Evolutionary conservation across 2,329 filamentous ascomycete species (phyloP), one percentile per base, ranked within the genome.

Genomic region (Cytospora schulzeri): DNA sequence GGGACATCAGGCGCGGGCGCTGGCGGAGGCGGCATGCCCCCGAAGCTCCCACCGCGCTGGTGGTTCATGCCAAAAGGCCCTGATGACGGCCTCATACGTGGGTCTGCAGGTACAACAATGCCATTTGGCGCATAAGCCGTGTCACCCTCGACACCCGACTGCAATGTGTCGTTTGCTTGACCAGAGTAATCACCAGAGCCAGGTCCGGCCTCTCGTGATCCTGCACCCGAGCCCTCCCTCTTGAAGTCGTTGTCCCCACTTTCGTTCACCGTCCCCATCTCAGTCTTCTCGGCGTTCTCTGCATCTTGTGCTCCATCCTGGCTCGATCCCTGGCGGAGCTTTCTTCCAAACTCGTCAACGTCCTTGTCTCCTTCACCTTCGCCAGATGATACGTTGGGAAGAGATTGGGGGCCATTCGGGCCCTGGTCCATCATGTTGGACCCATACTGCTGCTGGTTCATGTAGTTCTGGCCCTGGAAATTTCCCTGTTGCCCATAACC

Each of bases 1-100:
- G 87, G 87, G 59, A 82, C 78, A 68, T 79, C 78, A 26, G 75
- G 75, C 28, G 70, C 68, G 66, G 68, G 64, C 63, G 69, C 68
- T 59, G 66, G 59, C 7, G 66, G 66, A 17, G 66, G 63, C n/a
- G 64, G 64, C 66, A 67, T 67, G 29, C 55, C 66, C 24, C 66
- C 66, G 22, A 66, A 67, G 54, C 58, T 67, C 22, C 60, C 66
- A 24, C 60, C 64, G 24, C 57, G 66, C n/a, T 62, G 53, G 24
- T 67, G 57, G 26, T 63, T 29, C 54, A 33, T 60, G 57, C 54
- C 60, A 35, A 58, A 56, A 19, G 57, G 33, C n/a, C 61, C 64
- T 26, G 62, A 64, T n/a, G 57, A 60, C 53, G 52, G 57, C 61
- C 63, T 66, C 60, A 67, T 64, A 64, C 64, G 58, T 33, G 38